Conservation (phyloP, 2,329 filamentous ascomycete genomes). For the Phoma sp. region DNA sequence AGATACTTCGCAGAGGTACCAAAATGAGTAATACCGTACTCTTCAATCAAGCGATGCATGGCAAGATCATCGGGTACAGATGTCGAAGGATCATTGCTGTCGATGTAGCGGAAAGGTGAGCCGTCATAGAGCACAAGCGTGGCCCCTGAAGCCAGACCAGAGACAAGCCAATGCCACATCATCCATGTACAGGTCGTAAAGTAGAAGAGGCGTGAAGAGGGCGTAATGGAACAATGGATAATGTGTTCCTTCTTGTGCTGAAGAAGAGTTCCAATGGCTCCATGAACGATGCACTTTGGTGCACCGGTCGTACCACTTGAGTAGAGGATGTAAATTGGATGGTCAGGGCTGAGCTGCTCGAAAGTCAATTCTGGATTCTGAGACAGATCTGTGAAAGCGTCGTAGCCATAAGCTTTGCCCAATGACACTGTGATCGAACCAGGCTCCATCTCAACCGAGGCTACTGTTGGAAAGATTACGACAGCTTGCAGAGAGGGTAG, state of each 20-base stretch:
- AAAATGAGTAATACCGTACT: constrained; percentile 86
- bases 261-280: constrained; percentile 84
- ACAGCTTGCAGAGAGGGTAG: constrained; percentile 73
- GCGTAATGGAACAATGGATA: constrained; percentile 81
- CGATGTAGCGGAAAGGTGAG: constrained; percentile 74
- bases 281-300: constrained; percentile 95
- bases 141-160: constrained; percentile 80
- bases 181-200: constrained; percentile 98
- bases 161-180: constrained; percentile 99
- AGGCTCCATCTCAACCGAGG: constrained; percentile 50
- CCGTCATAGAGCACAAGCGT: constrained; percentile 91
- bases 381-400: constrained; percentile 52
- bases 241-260: constrained; percentile 98
- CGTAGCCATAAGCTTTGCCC: constrained; percentile 48
- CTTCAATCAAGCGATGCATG: constrained; percentile 81
- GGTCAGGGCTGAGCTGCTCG: constrained; percentile 79
- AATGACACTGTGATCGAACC: constrained; percentile 50
- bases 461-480: constrained; percentile 74
- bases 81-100: constrained; percentile 51
- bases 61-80: constrained; percentile 75
- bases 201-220: constrained; percentile 81
- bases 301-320: constrained; percentile 86
- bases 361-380: constrained; percentile 59
- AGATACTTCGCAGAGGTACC: constrained; percentile 95
- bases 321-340: constrained; percentile 93